A percentile compares a stretch with the other conserved stretches of the same genome.
These are phyloP conservation scores for Candida broadrunensis DNA, from an alignment of 805 yeast species.

Conservation along the genomic window DNA sequence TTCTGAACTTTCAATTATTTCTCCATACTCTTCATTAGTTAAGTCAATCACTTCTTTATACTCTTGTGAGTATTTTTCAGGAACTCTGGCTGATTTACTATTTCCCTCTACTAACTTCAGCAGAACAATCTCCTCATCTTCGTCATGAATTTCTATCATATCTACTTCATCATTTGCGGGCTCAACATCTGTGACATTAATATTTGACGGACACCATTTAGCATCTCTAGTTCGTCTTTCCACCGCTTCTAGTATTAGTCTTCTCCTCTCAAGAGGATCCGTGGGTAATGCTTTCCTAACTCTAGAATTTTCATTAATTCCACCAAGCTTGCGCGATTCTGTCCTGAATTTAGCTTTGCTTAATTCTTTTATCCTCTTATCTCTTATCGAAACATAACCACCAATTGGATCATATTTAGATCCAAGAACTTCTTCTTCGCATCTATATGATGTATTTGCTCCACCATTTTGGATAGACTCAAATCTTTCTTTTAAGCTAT, in stretches of 20 bases:
- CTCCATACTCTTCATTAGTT: constrained; percentile 11
- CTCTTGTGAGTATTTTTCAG: constrained; percentile 1
- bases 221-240: constrained; percentile 55
- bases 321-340: constrained; percentile 33
- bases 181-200: constrained; percentile 22
- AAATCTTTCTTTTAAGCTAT: constrained; percentile 54
- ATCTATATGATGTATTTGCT: constrained; percentile 44
- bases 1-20: constrained; percentile 6
- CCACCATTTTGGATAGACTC: constrained; percentile 41
- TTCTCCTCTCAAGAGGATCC: constrained; percentile 26
- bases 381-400: constrained; percentile 20
- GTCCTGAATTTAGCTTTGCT: constrained; percentile 38
- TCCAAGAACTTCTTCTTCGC: constrained; percentile 49
- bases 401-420: constrained; percentile 14
- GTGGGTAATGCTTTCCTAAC: constrained; percentile 2
- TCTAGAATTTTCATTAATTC: constrained; percentile 4
- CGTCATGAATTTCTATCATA: constrained; percentile 22
- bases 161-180: constrained; percentile 47
- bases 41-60: constrained; percentile 12
- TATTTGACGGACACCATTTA: constrained; percentile 42
- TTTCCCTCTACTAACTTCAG: background rate
- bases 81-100: background rate
- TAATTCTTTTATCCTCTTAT: constrained; percentile 41
- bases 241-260: constrained; percentile 57
- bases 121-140: background rate